These are phyloP conservation scores for Cryptomeria japonica DNA, from an alignment of 75 land plant species.

Conservation along the genomic window DNA sequence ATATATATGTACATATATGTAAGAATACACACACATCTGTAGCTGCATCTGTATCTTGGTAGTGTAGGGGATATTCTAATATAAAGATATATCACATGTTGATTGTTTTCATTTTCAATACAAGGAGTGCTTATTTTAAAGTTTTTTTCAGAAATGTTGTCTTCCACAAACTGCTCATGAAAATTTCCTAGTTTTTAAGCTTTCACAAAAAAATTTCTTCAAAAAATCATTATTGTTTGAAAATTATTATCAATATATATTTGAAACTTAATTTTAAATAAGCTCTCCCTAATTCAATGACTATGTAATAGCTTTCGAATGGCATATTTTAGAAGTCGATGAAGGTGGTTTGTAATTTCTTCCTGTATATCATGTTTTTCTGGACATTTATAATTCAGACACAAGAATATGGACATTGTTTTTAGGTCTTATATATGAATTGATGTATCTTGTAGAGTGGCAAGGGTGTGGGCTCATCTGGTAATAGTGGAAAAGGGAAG, in stretches of 20 bases:
- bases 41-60: too few relatives aligned
- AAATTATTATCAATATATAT: too few relatives aligned
- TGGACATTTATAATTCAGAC: neutral
- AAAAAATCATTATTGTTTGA: neutral
- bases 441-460: neutral
- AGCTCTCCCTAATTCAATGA: neutral
- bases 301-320: neutral
- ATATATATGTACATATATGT: too few relatives aligned
- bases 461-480: neutral
- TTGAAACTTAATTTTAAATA: neutral
- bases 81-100: too few relatives aligned
- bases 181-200: neutral
- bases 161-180: neutral
- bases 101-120: too few relatives aligned
- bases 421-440: neutral
- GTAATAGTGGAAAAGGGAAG: conserved; percentile 35
- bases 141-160: too few relatives aligned
- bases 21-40: too few relatives aligned
- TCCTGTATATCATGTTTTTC: too few relatives aligned
- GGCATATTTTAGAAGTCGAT: neutral
- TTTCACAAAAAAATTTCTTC: neutral
- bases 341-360: neutral
- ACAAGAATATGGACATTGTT: neutral
- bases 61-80: too few relatives aligned
- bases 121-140: neutral